phyloP scores from a whole-genome alignment of 2,329 filamentous ascomycete genomes.

The Alternaria solani region DNA sequence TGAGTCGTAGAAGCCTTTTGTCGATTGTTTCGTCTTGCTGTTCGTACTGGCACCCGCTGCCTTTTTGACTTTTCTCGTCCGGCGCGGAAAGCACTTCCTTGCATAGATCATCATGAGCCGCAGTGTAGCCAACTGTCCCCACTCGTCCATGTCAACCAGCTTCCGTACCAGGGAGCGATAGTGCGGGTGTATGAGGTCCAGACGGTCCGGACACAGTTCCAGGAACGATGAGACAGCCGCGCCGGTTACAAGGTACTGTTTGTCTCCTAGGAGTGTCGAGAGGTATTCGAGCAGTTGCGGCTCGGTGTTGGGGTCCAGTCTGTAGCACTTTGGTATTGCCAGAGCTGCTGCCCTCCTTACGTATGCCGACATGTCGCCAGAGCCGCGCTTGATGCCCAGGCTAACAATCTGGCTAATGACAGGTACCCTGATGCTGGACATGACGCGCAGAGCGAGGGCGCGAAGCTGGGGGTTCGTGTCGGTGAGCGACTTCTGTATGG shows the following conservation, averaged over 20 bases:
- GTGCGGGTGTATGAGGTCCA: constrained; percentile 90
- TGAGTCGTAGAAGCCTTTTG: constrained; percentile 79
- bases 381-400: constrained; percentile 92
- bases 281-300: constrained; percentile 88
- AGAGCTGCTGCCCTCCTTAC: constrained; percentile 92
- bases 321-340: constrained; percentile 95
- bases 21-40: constrained; percentile 50
- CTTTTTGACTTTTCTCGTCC: constrained; percentile 66
- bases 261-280: constrained; percentile 80
- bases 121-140: constrained; percentile 88
- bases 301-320: constrained; percentile 83
- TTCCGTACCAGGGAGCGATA: constrained; percentile 87
- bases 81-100: constrained; percentile 83
- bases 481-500: constrained; percentile 96
- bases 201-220: constrained; percentile 84
- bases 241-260: constrained; percentile 95
- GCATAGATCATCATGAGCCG: constrained; percentile 84
- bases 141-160: constrained; percentile 98
- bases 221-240: constrained; percentile 89
- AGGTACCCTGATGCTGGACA: constrained; percentile 96
- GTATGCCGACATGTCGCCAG: constrained; percentile 91
- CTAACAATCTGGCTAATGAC: constrained; percentile 98
- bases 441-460: constrained; percentile 90
- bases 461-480: constrained; percentile 90
- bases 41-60: constrained; percentile 52